Percentiles rank a stretch among this genome's conserved stretches.
phyloP scores from a whole-genome alignment of 2,329 filamentous ascomycete species.

The Fusarium subtropicale region DNA sequence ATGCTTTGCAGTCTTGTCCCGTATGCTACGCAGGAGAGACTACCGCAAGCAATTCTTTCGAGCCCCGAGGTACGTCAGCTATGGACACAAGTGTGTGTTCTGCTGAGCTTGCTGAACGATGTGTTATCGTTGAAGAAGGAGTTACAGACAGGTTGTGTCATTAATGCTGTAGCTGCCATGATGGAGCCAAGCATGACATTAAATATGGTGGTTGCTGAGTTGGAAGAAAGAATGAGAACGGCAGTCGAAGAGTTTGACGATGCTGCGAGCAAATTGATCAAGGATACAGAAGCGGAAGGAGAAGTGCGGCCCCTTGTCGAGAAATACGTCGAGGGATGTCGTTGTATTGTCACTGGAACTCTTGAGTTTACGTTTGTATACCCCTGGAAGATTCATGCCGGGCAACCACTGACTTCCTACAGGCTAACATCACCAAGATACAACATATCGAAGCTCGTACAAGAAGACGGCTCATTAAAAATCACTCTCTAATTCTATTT shows the following conservation, averaged over 20 bases:
- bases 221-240: constrained; percentile 38
- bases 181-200: constrained; percentile 39
- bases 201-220: constrained; percentile 40
- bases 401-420: not conserved
- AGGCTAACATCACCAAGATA: constrained; percentile 52
- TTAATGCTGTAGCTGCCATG: constrained; percentile 48
- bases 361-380: constrained; percentile 51
- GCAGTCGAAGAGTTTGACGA: constrained; percentile 44
- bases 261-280: constrained; percentile 32
- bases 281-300: constrained; percentile 16
- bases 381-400: no score
- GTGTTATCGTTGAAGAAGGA: constrained; percentile 52
- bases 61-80: constrained; percentile 28
- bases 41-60: constrained; percentile 18
- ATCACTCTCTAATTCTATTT: constrained; percentile 46
- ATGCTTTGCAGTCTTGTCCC: constrained; percentile 47
- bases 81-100: constrained; percentile 43
- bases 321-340: constrained; percentile 49
- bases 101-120: constrained; percentile 49
- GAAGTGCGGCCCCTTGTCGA: constrained; percentile 22
- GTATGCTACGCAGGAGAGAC: constrained; percentile 32
- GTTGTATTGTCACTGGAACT: constrained; percentile 48
- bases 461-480: constrained; percentile 50
- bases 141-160: constrained; percentile 42
- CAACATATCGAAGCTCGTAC: constrained; percentile 46